phyloP scores from a whole-genome alignment of 768 basidiomycete genomes.

The Polyporus arcularius region DNA sequence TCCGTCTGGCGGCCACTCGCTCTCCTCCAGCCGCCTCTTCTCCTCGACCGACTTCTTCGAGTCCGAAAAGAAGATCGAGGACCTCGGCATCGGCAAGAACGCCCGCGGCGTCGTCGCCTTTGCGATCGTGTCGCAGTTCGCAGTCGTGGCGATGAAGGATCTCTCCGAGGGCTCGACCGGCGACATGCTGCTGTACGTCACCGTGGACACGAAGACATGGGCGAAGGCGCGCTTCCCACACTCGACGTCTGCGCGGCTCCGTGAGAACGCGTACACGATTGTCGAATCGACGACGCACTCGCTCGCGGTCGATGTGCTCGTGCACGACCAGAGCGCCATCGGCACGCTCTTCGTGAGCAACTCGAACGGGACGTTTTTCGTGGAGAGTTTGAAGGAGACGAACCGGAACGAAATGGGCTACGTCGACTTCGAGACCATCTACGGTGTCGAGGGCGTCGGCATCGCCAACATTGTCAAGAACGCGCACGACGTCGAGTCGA shows the following conservation, averaged over 20 bases:
- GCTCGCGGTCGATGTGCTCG: constrained; percentile 89
- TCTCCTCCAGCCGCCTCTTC: constrained; percentile 73
- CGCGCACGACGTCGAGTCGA: constrained; percentile 77
- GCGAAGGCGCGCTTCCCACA: constrained; percentile 93
- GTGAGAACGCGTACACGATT: constrained; percentile 94
- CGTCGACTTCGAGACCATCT: constrained; percentile 90
- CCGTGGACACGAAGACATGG: constrained; percentile 82
- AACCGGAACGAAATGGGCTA: constrained; percentile 87
- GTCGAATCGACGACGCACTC: constrained; percentile 94
- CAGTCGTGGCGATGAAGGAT: constrained; percentile 87
- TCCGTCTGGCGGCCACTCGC: constrained; percentile 41
- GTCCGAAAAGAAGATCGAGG: constrained; percentile 64
- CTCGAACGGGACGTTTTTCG: constrained; percentile 94
- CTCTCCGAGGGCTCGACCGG: constrained; percentile 51
- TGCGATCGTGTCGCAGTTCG: constrained; percentile 90
- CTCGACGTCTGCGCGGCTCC: constrained; percentile 71
- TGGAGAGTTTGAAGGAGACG: constrained; percentile 87
- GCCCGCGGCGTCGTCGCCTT: constrained; percentile 91
- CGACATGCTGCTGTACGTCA: constrained; percentile 86
- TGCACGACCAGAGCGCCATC: constrained; percentile 60
- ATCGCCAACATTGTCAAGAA: constrained; percentile 88
- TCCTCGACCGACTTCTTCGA: constrained; percentile 86
- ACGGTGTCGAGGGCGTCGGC: constrained; percentile 88
- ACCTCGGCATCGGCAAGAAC: constrained; percentile 82
- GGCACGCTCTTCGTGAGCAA: constrained; percentile 96